Base-by-base conservation (phyloP, 2,329 filamentous ascomycete species). In the Grosmannia clavigera region DNA sequence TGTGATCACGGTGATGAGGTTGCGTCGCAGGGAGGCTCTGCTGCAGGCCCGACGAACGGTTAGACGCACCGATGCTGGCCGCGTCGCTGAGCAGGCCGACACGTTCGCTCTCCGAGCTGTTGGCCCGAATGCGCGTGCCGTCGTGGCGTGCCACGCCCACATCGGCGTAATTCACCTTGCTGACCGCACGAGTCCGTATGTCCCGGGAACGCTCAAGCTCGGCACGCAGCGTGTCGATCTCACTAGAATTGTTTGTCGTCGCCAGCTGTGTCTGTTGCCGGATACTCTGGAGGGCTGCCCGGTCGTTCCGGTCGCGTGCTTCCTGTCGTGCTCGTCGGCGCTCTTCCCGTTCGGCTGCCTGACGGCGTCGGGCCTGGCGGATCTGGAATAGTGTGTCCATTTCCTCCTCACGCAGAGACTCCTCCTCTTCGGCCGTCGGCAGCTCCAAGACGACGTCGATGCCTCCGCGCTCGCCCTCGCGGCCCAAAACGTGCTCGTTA, bases 381-480 rank as follows among this genome's bases (percentile, higher is more conserved):
- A 97, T 92, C 71, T 95, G 90, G 71, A 95, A 97, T 50, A 97
- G 73, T 0, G 88, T 83, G 63, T 94, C 88, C 94, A 97, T 97
- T 71, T 96, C 90, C 33, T 90, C 83, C 64, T 97, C 91, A 14
- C 94, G 81, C 58, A 90, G 76, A 2, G 75, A 73, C 70, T 95
- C 90, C 65, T 95, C 84, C 59, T 91, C 87, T 58, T 95, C 89
- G 10, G 78, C 80, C 0, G 87, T 90, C 0, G 92, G 92, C 65
- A 88, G 83, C 70, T 96, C 92, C 14, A 97, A 75, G 0, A 99
- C 91, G 4, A 89, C 82, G 67, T 99, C 94, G 66, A 99, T 90
- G 9, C 94, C 94, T 58, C 81, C 92, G 62, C 94, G 82, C 70
- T 99, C 94, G 57, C 94, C 94, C 71, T 95, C 94, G 5, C 92